Evolutionary conservation across 305 asterid species (phyloP).

Genomic region (Striga hermonthica): DNA sequence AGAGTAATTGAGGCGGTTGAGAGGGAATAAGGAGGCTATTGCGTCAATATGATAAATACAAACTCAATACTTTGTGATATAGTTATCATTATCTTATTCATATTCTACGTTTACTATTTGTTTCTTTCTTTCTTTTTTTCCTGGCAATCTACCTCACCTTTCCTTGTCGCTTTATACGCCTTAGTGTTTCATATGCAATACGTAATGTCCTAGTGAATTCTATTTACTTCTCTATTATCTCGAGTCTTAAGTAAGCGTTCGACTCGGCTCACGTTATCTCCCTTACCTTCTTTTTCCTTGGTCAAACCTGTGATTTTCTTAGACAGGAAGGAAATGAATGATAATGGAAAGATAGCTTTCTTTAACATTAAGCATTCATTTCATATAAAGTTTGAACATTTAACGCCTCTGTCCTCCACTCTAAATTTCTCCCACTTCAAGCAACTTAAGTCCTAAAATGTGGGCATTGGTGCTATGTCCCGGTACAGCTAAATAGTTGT

Average conservation of each 20-base stretch:
- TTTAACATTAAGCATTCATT: neutral
- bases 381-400: neutral
- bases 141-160: constrained; percentile 21
- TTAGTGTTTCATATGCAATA: too few relatives aligned
- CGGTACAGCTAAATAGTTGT: neutral
- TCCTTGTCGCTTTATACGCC: constrained; percentile 16
- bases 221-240: too few relatives aligned
- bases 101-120: neutral
- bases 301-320: too few relatives aligned
- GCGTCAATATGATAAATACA: constrained; percentile 33
- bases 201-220: neutral
- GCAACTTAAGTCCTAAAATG: constrained; percentile 6
- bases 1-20: constrained; percentile 79
- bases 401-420: constrained; percentile 4
- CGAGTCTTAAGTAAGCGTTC: too few relatives aligned
- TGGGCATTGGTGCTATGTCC: constrained; percentile 4
- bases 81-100: constrained; percentile 13
- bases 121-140: neutral
- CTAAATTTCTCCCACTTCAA: neutral
- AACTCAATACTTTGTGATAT: constrained; percentile 25
- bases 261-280: too few relatives aligned
- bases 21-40: constrained; percentile 56
- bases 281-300: too few relatives aligned
- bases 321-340: too few relatives aligned
- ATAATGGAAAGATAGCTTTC: too few relatives aligned